Base-by-base conservation (phyloP, 176 grass and related monocot species). In the Aechmea fasciata region DNA sequence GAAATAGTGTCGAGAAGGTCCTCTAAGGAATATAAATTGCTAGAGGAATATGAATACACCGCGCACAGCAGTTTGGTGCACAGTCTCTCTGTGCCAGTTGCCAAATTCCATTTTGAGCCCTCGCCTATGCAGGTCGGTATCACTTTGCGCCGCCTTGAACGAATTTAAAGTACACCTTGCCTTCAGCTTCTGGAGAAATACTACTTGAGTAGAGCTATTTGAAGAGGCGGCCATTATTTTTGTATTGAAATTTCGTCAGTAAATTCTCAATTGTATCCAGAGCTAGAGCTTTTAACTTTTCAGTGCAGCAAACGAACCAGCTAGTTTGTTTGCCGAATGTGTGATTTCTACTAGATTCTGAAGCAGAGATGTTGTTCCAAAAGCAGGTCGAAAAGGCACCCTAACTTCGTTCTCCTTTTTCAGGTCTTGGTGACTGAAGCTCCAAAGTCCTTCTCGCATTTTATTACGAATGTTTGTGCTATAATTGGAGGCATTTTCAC, bases 11-110 rank as follows among this genome's bases (percentile, higher is more conserved):
- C 82, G 52, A 75, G 48, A 69, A 94, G 75, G 69, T 74, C 61
- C 67, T 84, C 82, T 2, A 84, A 75, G 64, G 90, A 93, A 66
- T 62, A 78, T 68, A 85, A 93, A 82, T 73, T 99, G 51, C 84
- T 99, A 13, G 95, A 94, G 68, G 94, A 99, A 83, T 94, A 99
- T 47, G 95, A 99, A 81, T 99, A 99, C 80, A 99, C 95, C 69
- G 80, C 95, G 22, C 95, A 99, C 70, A 94, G 87, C 75, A 99
- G 80, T 76, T 94, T 99, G 68, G 87, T 93, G 68, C 87, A 94
- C 72, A 99, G 95, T 83, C 78, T 92, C 51, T 73, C 93, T 48
- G 65, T 99, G 64, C 95, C 95, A 63, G 90, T 86, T 51, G 95
- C 84, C n/a, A 99, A 99, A 80, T 99, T 94, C 69, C 95, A 94